Conservation (phyloP, 2,329 filamentous ascomycete genomes). For the Aspergillus sp. region DNA sequence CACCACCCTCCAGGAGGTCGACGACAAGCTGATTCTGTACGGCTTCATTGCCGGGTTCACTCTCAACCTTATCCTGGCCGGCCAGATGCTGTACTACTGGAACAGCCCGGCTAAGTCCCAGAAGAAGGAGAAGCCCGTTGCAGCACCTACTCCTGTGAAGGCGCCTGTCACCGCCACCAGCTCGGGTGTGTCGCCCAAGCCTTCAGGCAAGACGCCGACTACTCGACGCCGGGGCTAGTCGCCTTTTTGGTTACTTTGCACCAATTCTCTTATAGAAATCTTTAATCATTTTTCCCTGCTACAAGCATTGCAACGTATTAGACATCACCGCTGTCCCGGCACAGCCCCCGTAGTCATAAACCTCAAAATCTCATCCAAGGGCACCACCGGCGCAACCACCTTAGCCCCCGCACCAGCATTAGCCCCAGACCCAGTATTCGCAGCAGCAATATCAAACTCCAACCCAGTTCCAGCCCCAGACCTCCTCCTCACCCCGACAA, state of each 20-base stretch:
- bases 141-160: slow-evolving; percentile 26
- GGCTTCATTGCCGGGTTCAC: slow-evolving; percentile 87
- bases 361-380: slow-evolving; percentile 51
- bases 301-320: not conserved
- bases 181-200: slow-evolving; percentile 46
- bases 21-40: slow-evolving; percentile 94
- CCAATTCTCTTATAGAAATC: slow-evolving; percentile 17
- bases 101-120: slow-evolving; percentile 57
- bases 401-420: slow-evolving; percentile 1
- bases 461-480: slow-evolving; percentile 32
- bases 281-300: slow-evolving; percentile 1
- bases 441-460: slow-evolving; percentile 37
- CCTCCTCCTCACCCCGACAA: slow-evolving; percentile 40
- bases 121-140: slow-evolving; percentile 28
- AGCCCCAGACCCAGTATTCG: slow-evolving; percentile 31
- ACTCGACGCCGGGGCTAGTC: slow-evolving; percentile 57
- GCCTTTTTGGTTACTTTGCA: slow-evolving; percentile 1
- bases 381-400: slow-evolving; percentile 27
- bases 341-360: slow-evolving; percentile 53
- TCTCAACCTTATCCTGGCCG: slow-evolving; percentile 83
- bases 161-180: slow-evolving; percentile 38
- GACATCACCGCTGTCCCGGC: slow-evolving; percentile 30
- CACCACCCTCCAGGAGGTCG: slow-evolving; percentile 95
- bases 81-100: slow-evolving; percentile 97
- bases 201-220: slow-evolving; percentile 53